A percentile compares a stretch with the other conserved stretches of the same genome.
Conservation (phyloP, 495 filamentous ascomycete species). For the Pyrenopolyporus hunteri region DNA sequence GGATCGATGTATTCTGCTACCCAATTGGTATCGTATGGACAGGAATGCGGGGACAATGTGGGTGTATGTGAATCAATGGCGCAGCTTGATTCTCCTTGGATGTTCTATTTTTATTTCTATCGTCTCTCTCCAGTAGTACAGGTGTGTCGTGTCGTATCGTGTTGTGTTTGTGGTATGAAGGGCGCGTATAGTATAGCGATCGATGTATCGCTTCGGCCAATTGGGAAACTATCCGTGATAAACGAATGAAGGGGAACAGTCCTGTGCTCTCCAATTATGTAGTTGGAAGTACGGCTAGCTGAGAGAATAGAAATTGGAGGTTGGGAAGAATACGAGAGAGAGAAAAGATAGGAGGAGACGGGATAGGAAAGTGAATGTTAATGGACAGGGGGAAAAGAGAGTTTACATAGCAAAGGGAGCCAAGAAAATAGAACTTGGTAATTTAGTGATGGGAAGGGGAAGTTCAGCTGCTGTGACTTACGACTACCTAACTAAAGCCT, state of each 20-base stretch:
- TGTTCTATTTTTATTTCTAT: constrained; percentile 1
- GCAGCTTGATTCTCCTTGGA: not conserved
- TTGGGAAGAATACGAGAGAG: constrained; percentile 19
- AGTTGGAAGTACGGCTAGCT: constrained; percentile 16
- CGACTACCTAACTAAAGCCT: not conserved
- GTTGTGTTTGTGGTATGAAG: not conserved
- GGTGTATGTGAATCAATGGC: constrained; percentile 1
- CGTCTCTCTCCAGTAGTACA: not conserved
- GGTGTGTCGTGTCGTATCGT: constrained; percentile 1
- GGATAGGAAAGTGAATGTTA: constrained; percentile 1
- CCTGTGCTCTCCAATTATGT: constrained; percentile 36
- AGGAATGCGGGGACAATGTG: not conserved
- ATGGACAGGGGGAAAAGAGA: constrained; percentile 42
- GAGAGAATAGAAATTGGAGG: constrained; percentile 22
- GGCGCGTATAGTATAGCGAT: constrained; percentile 13
- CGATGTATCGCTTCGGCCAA: constrained; percentile 10
- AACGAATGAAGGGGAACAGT: constrained; percentile 37
- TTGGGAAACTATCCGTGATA: constrained; percentile 8
- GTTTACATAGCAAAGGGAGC: constrained; percentile 18
- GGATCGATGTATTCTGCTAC: no score
- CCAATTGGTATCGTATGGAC: not conserved
- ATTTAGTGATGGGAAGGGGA: not conserved
- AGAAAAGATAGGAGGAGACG: constrained; percentile 22
- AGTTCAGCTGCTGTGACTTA: constrained; percentile 14
- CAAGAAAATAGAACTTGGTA: not conserved